phyloP scores from a whole-genome alignment of 176 grass and related monocot species.

The Raddia distichophylla region DNA sequence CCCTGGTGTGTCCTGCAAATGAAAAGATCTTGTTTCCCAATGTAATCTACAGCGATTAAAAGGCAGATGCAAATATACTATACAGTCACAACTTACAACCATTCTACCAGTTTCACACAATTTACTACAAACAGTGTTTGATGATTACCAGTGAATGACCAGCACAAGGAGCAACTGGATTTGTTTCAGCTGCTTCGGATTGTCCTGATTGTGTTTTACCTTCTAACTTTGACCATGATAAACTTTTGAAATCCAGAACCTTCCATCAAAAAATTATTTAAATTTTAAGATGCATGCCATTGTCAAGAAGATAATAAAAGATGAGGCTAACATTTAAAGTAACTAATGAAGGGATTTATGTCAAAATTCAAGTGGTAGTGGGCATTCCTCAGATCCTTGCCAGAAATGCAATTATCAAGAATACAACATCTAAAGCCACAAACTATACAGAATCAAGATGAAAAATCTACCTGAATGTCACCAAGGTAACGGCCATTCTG shows the following conservation, averaged over 20 bases:
- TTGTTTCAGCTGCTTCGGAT: constrained; percentile 53
- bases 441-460: neutral
- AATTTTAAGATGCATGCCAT: constrained; percentile 12
- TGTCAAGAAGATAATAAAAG: neutral
- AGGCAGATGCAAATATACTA: constrained; percentile 23
- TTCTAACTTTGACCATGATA: constrained; percentile 92
- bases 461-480: constrained; percentile 67
- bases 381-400: neutral
- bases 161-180: constrained; percentile 65
- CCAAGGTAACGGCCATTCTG: constrained; percentile 91
- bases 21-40: constrained; percentile 83
- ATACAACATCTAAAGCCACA: neutral
- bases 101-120: neutral
- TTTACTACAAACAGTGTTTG: constrained; percentile 7
- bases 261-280: constrained; percentile 30
- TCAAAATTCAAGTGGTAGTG: neutral
- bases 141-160: constrained; percentile 87
- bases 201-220: constrained; percentile 55
- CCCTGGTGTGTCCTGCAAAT: constrained; percentile 81
- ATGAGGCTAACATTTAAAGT: neutral
- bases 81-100: constrained; percentile 29
- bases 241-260: constrained; percentile 88
- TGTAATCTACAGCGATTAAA: constrained; percentile 61
- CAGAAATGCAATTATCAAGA: neutral
- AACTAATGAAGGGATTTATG: neutral